A percentile compares a stretch with the other conserved stretches of the same genome.
phyloP scores from a whole-genome alignment of 2,329 filamentous ascomycete genomes.

The Ophiosphaerella herpotricha region DNA sequence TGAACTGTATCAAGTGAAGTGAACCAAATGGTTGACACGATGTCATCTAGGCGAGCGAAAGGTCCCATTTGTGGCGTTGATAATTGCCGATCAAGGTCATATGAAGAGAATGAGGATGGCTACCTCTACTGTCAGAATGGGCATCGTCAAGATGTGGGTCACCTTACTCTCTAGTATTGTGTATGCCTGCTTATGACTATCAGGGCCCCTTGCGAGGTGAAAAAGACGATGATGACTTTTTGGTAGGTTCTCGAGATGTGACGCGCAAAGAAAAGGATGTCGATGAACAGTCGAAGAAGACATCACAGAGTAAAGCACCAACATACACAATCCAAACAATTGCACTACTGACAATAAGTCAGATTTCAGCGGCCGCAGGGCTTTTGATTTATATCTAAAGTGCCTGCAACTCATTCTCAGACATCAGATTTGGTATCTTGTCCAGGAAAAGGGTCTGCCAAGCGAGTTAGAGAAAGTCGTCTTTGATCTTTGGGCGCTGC shows the following conservation, averaged over 20 bases:
- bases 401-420: conserved; percentile 83
- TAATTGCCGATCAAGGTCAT: conserved; percentile 71
- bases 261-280: conserved; percentile 59
- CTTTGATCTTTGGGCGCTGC: conserved; percentile 82
- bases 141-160: conserved; percentile 73
- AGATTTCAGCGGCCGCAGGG: conserved; percentile 69
- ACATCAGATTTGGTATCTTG: conserved; percentile 77
- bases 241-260: conserved; percentile 61
- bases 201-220: conserved; percentile 41
- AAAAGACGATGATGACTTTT: conserved; percentile 70
- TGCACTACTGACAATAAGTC: conserved; percentile 25
- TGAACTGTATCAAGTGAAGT: background rate
- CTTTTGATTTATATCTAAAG: conserved; percentile 79
- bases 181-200: conserved; percentile 7
- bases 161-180: background rate
- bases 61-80: conserved; percentile 57
- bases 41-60: conserved; percentile 22
- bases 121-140: conserved; percentile 79
- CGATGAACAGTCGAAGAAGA: conserved; percentile 51
- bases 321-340: background rate
- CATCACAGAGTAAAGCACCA: conserved; percentile 13
- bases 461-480: conserved; percentile 77
- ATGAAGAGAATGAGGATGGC: conserved; percentile 73
- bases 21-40: conserved; percentile 1
- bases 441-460: conserved; percentile 68